A percentile compares a stretch with the other conserved stretches of the same genome.
Conservation (phyloP, 768 basidiomycete genomes). For the Boletus subparvulus region DNA sequence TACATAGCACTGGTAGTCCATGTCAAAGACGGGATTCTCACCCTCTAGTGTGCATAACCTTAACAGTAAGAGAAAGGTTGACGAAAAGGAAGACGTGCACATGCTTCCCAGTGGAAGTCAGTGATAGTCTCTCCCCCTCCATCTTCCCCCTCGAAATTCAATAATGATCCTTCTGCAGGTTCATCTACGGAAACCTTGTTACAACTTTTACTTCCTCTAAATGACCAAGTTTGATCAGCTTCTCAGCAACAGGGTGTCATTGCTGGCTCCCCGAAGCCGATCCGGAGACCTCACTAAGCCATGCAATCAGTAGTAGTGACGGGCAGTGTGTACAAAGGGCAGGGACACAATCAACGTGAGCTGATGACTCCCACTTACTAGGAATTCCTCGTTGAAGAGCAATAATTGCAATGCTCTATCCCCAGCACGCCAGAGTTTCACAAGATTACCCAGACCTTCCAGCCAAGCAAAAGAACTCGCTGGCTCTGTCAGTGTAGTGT, state of each 20-base stretch:
- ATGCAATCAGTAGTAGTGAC: conserved; percentile 91
- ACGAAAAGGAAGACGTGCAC: background rate
- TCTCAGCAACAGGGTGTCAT: conserved; percentile 52
- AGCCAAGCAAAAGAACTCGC: conserved; percentile 75
- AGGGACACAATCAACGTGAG: conserved; percentile 88
- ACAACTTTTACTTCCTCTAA: conserved; percentile 85
- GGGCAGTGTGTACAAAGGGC: conserved; percentile 90
- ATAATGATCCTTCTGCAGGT: conserved; percentile 79
- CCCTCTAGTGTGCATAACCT: conserved; percentile 49
- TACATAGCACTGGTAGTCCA: conserved; percentile 61
- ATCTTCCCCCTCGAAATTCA: conserved; percentile 31
- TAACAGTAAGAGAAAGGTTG: background rate
- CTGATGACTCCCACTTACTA: conserved; percentile 77
- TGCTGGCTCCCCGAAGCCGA: conserved; percentile 62
- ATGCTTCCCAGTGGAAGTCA: background rate
- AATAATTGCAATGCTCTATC: conserved; percentile 91
- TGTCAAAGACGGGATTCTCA: conserved; percentile 68
- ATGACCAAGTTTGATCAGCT: conserved; percentile 78
- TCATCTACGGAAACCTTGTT: conserved; percentile 83
- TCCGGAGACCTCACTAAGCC: conserved; percentile 87
- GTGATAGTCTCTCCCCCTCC: background rate
- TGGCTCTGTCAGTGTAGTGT: conserved; percentile 89
- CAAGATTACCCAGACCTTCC: conserved; percentile 79
- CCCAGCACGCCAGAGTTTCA: conserved; percentile 80
- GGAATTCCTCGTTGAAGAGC: conserved; percentile 91